These are phyloP conservation scores for Kwoniella shivajii DNA, from an alignment of 1,284 basidiomycete species.

Conservation along the genomic window DNA sequence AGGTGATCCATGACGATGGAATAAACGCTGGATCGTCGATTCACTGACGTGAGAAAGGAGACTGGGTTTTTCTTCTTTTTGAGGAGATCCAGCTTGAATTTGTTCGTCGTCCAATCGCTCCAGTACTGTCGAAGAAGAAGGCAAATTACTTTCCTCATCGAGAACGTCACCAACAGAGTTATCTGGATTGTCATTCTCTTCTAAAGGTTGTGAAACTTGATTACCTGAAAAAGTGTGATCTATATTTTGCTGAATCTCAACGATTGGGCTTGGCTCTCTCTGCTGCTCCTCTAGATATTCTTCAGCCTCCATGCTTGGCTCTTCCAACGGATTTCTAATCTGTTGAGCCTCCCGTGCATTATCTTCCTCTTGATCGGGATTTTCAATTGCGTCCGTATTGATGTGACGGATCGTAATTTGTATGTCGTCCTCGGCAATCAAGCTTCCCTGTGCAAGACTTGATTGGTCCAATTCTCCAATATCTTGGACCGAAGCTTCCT, in stretches of 20 bases:
- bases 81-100: not conserved
- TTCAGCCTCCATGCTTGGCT: not conserved
- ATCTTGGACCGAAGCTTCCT: too few species aligned
- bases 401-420: not conserved
- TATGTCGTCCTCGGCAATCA: not conserved
- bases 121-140: not conserved
- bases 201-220: too few species aligned
- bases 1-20: conserved; percentile 28
- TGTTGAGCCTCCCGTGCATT: not conserved
- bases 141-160: not conserved
- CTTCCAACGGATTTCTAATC: too few species aligned
- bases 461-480: not conserved
- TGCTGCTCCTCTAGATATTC: not conserved
- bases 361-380: not conserved
- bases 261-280: too few species aligned
- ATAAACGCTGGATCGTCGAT: conserved; percentile 14
- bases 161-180: not conserved
- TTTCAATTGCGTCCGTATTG: not conserved
- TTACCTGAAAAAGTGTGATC: too few species aligned
- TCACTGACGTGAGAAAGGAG: conserved; percentile 11
- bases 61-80: conserved; percentile 3
- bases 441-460: not conserved
- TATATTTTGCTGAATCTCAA: not conserved
- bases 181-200: too few species aligned
- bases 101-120: not conserved